Percentiles rank a stretch among this genome's conserved stretches.
Evolutionary conservation across 176 grass and related monocot species (phyloP).

Genomic region (Elaeis guineensis): DNA sequence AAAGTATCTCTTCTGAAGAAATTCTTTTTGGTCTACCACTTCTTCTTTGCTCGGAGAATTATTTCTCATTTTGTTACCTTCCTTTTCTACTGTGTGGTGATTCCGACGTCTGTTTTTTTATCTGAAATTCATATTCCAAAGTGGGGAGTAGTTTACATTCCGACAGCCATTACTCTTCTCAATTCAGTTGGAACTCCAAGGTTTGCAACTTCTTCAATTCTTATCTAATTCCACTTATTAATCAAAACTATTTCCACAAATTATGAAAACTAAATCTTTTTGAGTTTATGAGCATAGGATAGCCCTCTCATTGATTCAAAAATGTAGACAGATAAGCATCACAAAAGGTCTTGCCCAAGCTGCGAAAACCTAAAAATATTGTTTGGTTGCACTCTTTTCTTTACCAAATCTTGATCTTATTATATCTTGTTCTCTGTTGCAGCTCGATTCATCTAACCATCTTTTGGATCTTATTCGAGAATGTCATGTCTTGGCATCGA

Average conservation of each 20-base stretch:
- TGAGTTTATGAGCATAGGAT: too few relatives aligned
- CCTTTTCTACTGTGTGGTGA: conserved; percentile 67
- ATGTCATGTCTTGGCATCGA: conserved; percentile 84
- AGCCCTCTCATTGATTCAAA: too few relatives aligned
- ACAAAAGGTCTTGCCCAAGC: too few relatives aligned
- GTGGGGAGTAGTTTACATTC: conserved; percentile 73
- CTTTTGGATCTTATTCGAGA: conserved; percentile 91
- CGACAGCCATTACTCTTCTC: conserved; percentile 61
- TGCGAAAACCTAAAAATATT: too few relatives aligned
- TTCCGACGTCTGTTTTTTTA: conserved; percentile 62
- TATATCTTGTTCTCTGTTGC: conserved; percentile 8
- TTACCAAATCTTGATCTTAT: not conserved
- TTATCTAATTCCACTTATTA: too few relatives aligned
- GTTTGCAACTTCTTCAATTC: not conserved
- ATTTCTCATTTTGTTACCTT: conserved; percentile 65
- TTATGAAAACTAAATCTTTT: too few relatives aligned
- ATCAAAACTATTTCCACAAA: too few relatives aligned
- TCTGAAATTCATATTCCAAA: conserved; percentile 67
- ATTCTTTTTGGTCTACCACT: conserved; percentile 79
- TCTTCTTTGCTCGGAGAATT: conserved; percentile 70
- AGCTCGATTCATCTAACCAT: conserved; percentile 80
- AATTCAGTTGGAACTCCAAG: conserved; percentile 81
- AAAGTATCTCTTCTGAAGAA: conserved; percentile 84
- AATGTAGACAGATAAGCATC: too few relatives aligned
- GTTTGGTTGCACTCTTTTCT: too few relatives aligned